Evolutionary conservation across 768 basidiomycete genomes (phyloP).

Genomic region (Albatrellus ellisii): DNA sequence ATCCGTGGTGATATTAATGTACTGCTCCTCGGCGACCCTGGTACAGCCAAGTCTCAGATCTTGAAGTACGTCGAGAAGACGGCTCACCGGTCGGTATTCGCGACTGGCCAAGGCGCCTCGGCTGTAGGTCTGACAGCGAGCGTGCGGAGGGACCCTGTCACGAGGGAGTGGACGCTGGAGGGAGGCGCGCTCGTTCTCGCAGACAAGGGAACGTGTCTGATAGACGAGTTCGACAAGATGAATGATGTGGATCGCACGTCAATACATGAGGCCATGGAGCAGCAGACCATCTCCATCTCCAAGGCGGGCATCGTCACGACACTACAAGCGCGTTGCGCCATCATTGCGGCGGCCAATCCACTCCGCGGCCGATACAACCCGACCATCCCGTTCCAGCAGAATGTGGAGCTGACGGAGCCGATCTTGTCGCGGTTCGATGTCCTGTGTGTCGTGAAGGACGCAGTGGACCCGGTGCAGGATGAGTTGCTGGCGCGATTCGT

Average conservation of each 20-base stretch:
- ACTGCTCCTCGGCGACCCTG: constrained; percentile 91
- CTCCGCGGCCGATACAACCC: constrained; percentile 96
- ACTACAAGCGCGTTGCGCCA: constrained; percentile 92
- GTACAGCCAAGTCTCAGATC: constrained; percentile 98
- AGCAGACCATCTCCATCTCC: constrained; percentile 97
- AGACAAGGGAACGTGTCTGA: constrained; percentile 94
- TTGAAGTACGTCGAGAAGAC: constrained; percentile 99
- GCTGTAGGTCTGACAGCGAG: constrained; percentile 98
- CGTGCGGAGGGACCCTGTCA: constrained; percentile 96
- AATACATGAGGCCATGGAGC: constrained; percentile 99
- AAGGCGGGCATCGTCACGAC: constrained; percentile 99
- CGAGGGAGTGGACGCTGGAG: constrained; percentile 96
- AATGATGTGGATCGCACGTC: constrained; percentile 96
- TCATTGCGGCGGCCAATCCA: constrained; percentile 97
- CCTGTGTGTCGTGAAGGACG: constrained; percentile 95
- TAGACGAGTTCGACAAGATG: constrained; percentile 99
- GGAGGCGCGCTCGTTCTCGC: constrained; percentile 97
- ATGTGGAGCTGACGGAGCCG: constrained; percentile 96
- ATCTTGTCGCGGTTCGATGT: constrained; percentile 98
- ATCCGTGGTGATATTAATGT: constrained; percentile 98
- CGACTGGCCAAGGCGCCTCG: constrained; percentile 95
- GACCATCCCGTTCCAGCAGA: constrained; percentile 95
- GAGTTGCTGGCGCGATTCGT: constrained; percentile 95
- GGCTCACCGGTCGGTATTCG: constrained; percentile 93
- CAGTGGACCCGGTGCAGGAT: constrained; percentile 93